These are phyloP conservation scores for Acanthamoeba lugdunensis DNA, from an alignment of 208 protist species.

Conservation along the genomic window DNA sequence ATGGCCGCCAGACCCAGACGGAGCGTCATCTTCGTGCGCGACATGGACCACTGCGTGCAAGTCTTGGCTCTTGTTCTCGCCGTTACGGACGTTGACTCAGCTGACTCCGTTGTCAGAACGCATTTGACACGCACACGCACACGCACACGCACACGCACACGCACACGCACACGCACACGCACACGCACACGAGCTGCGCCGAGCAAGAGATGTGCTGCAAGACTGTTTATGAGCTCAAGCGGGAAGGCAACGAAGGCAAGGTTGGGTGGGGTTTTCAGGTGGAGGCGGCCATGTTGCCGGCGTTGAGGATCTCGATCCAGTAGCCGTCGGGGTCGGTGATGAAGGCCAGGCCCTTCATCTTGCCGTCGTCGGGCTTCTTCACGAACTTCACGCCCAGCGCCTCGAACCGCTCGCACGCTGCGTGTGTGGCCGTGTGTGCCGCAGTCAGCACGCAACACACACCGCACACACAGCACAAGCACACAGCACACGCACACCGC, in stretches of 20 bases:
- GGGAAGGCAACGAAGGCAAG: background rate
- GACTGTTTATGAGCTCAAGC: too few relatives aligned
- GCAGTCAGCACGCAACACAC: background rate
- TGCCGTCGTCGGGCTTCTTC: slow-evolving; percentile 79
- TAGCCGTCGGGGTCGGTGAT: slow-evolving; percentile 79
- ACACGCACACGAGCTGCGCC: too few relatives aligned
- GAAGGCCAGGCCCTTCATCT: slow-evolving; percentile 82
- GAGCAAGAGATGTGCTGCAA: too few relatives aligned
- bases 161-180: too few relatives aligned
- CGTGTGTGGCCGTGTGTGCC: background rate
- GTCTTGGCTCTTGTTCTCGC: too few relatives aligned
- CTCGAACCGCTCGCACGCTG: slow-evolving; percentile 76
- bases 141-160: too few relatives aligned
- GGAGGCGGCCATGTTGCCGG: slow-evolving; percentile 26
- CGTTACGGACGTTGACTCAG: too few relatives aligned
- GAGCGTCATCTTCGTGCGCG: too few relatives aligned
- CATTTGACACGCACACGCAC: too few relatives aligned
- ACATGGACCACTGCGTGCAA: too few relatives aligned
- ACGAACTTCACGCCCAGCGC: slow-evolving; percentile 71
- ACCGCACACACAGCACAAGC: background rate
- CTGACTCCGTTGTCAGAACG: too few relatives aligned
- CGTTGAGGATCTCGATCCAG: slow-evolving; percentile 80
- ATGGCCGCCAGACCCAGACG: too few relatives aligned
- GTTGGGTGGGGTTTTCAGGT: background rate
- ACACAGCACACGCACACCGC: background rate